phyloP scores from a whole-genome alignment of 768 basidiomycete genomes.

The Hygrocybe punicea region DNA sequence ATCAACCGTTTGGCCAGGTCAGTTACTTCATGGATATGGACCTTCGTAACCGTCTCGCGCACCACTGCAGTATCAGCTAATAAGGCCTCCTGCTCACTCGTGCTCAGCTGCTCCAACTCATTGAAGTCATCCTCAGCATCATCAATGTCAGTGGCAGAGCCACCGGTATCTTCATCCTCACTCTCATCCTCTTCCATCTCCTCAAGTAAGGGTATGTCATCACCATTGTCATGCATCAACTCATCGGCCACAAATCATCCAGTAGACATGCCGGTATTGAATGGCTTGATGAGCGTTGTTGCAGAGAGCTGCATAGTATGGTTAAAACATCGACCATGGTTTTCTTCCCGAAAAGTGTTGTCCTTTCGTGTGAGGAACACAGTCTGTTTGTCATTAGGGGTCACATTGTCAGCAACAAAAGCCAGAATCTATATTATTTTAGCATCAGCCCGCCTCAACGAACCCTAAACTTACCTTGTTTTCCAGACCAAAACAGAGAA shows the following conservation, averaged over 20 bases:
- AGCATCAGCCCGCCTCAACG: neutral
- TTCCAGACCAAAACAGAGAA: slow-evolving; percentile 21
- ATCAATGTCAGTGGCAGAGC: neutral
- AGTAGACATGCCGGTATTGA: neutral
- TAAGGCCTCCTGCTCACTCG: neutral
- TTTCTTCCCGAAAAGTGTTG: neutral
- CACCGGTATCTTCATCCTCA: neutral
- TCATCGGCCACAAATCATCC: neutral
- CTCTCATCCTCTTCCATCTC: neutral
- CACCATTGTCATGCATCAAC: neutral
- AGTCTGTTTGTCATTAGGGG: slow-evolving; percentile 2
- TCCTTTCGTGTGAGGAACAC: neutral
- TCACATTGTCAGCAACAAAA: slow-evolving; percentile 1
- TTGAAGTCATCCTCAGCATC: slow-evolving; percentile 2
- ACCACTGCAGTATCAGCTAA: neutral
- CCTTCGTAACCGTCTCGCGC: slow-evolving; percentile 1
- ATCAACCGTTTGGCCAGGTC: neutral
- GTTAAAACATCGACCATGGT: slow-evolving; percentile 1
- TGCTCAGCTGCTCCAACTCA: neutral
- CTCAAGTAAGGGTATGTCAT: neutral
- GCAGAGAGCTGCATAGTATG: slow-evolving; percentile 10
- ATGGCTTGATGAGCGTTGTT: slow-evolving; percentile 20
- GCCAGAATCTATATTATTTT: slow-evolving; percentile 1
- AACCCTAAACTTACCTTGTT: slow-evolving; percentile 13
- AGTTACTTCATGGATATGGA: neutral